Conservation (phyloP, 129 eudicot genomes). For the Lonicera japonica region DNA sequence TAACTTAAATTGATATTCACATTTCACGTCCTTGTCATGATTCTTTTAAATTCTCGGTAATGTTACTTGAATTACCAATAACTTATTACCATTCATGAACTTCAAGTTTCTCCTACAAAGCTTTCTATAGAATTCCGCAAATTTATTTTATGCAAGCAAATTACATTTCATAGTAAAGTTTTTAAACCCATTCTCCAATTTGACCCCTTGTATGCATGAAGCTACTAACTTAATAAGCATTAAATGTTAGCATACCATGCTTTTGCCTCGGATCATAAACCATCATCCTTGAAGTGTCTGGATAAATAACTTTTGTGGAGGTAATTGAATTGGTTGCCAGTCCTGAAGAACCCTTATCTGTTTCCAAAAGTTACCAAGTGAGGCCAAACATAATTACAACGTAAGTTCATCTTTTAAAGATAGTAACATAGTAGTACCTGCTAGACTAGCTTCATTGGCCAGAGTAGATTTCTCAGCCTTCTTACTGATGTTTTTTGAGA, state of each 20-base stretch:
- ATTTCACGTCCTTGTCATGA: background rate
- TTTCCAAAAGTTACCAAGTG: conserved; percentile 9
- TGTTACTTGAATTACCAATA: background rate
- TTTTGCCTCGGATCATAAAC: conserved; percentile 72
- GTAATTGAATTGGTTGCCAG: conserved; percentile 27
- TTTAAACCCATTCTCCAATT: background rate
- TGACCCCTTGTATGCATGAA: background rate
- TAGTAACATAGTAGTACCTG: conserved; percentile 19
- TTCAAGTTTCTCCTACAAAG: too few species aligned
- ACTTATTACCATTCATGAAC: background rate
- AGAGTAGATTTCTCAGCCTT: conserved; percentile 54
- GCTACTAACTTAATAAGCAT: background rate
- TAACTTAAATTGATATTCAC: background rate
- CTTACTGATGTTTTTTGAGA: conserved; percentile 64
- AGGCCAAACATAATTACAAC: conserved; percentile 1
- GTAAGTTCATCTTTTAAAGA: background rate
- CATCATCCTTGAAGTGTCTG: conserved; percentile 78
- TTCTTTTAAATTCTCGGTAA: background rate
- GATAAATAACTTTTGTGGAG: conserved; percentile 58
- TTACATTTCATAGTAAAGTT: background rate
- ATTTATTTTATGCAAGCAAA: background rate
- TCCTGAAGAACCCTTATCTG: conserved; percentile 52
- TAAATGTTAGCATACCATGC: conserved; percentile 51
- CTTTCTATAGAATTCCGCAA: background rate
- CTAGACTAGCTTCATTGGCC: conserved; percentile 42